Base-by-base conservation (phyloP, 208 protist genomes). In the Leishmania major region DNA sequence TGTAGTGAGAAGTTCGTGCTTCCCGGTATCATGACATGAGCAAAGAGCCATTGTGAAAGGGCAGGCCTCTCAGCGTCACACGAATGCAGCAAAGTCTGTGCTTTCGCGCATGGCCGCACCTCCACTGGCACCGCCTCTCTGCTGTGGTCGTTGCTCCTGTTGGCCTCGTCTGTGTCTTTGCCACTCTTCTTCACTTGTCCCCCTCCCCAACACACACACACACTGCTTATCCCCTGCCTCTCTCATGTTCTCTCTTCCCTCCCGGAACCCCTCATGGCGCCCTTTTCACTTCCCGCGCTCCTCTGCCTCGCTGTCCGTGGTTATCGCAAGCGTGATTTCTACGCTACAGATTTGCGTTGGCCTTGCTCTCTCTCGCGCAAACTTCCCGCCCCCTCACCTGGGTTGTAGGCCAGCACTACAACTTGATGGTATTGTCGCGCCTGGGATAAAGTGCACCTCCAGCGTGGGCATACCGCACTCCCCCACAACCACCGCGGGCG, bases 311-410 rank as follows among this genome's bases (percentile, higher is more conserved):
- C 31, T 77, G n/a, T 77, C 40, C 6, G 47, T 51, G 71, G 25
- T 4, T 53, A 47, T 75, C 2, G 45, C 25, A 49, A 35, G 47
- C 71, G n/a, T 43, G 22, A 43, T 11, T 19, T 28, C 53, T 19
- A 35, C n/a, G 17, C 47, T 2, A 66, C 19, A 37, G 8, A 31
- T 81, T 47, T 62, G 25, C 76, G 35, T 77, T 73, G 43, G n/a
- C 82, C 62, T 60, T 59, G 7, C 84, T 80, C 47, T 78, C 43
- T 79, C 77, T 70, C 82, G 81, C 51, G 51, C 1, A 55, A 1
- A 40, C 31, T 47, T 75, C 49, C 2, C 43, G 78, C 47, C 40
- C 2, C 40, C 47, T 59, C 22, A 15, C 35, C 60, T 51, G 31
- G 1, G n/a, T 4, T 35, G n/a, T 40, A 22, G n/a, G 37, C 40